phyloP scores from a whole-genome alignment of 2,329 filamentous ascomycete genomes.

The Cercospora nicotianae region DNA sequence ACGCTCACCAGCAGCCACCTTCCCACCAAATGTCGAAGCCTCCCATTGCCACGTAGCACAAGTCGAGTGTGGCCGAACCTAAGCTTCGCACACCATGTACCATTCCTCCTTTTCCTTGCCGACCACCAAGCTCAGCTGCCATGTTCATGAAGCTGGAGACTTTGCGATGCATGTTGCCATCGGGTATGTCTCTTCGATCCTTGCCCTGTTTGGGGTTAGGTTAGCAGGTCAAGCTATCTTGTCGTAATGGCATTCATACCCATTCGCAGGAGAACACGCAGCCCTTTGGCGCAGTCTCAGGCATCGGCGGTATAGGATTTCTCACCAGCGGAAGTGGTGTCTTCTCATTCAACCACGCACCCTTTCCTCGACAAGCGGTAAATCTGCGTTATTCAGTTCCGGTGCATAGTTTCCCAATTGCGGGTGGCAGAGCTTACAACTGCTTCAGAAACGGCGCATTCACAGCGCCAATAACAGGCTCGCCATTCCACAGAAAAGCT shows the following conservation, averaged over 20 bases:
- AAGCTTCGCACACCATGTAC: constrained; percentile 73
- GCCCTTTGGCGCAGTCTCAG: constrained; percentile 62
- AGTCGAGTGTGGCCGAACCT: constrained; percentile 70
- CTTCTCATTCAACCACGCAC: constrained; percentile 68
- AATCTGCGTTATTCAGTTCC: constrained; percentile 55
- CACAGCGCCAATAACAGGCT: constrained; percentile 68
- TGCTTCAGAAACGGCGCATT: constrained; percentile 64
- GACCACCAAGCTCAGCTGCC: constrained; percentile 64
- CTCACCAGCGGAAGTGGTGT: constrained; percentile 63
- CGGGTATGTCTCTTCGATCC: constrained; percentile 64
- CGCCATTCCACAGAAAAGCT: constrained; percentile 61
- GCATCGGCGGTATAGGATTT: constrained; percentile 63
- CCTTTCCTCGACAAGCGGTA: constrained; percentile 64
- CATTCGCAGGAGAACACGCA: constrained; percentile 71
- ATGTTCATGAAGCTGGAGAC: constrained; percentile 74
- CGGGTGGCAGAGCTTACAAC: constrained; percentile 16
- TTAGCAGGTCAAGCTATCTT: neutral
- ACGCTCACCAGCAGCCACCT: constrained; percentile 53
- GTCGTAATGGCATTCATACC: neutral
- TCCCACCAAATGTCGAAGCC: constrained; percentile 82
- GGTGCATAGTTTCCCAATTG: neutral
- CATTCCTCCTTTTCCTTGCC: constrained; percentile 71
- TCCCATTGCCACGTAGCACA: constrained; percentile 72
- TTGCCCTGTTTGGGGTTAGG: constrained; percentile 55
- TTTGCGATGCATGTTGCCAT: constrained; percentile 70